A percentile compares a stretch with the other conserved stretches of the same genome.
Evolutionary conservation across 768 basidiomycete genomes (phyloP).

Genomic region (Asterophora lycoperdoides): DNA sequence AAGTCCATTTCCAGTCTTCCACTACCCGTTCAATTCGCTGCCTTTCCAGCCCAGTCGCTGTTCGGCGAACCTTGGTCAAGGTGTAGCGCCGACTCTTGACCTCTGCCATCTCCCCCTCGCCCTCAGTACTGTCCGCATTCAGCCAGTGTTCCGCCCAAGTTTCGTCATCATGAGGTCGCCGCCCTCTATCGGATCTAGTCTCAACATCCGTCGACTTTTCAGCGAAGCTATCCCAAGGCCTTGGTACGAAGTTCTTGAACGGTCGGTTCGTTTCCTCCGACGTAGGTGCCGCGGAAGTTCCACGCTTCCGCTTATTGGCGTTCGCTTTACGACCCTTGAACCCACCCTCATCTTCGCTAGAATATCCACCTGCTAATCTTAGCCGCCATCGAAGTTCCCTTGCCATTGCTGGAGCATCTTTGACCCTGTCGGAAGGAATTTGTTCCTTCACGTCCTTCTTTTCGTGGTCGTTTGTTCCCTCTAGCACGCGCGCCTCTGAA

Average conservation of each 20-base stretch:
- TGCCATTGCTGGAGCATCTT: slow-evolving; percentile 77
- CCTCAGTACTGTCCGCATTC: slow-evolving; percentile 24
- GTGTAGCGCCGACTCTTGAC: slow-evolving; percentile 44
- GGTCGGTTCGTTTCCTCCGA: slow-evolving; percentile 16
- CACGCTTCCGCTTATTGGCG: slow-evolving; percentile 41
- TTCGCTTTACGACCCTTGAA: slow-evolving; percentile 19
- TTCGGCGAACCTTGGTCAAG: slow-evolving; percentile 55
- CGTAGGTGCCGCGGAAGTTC: slow-evolving; percentile 21
- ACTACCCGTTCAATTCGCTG: slow-evolving; percentile 66
- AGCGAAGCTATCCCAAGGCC: slow-evolving; percentile 55
- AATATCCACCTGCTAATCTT: slow-evolving; percentile 52
- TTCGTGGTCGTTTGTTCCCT: slow-evolving; percentile 62
- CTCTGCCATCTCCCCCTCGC: slow-evolving; percentile 34
- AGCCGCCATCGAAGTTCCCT: slow-evolving; percentile 85
- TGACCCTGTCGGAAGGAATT: slow-evolving; percentile 75
- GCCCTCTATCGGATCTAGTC: slow-evolving; percentile 33
- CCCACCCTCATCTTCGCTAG: slow-evolving; percentile 63
- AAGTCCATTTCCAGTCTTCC: slow-evolving; percentile 64
- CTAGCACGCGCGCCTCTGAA: slow-evolving; percentile 66
- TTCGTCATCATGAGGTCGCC: slow-evolving; percentile 33
- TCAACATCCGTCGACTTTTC: slow-evolving; percentile 41
- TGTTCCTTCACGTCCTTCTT: slow-evolving; percentile 79
- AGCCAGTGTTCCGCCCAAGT: slow-evolving; percentile 46
- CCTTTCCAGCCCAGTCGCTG: slow-evolving; percentile 55
- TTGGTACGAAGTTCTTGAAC: slow-evolving; percentile 69